Evolutionary conservation across 2,329 filamentous ascomycete species (phyloP).

Genomic region (Dothistroma pini): DNA sequence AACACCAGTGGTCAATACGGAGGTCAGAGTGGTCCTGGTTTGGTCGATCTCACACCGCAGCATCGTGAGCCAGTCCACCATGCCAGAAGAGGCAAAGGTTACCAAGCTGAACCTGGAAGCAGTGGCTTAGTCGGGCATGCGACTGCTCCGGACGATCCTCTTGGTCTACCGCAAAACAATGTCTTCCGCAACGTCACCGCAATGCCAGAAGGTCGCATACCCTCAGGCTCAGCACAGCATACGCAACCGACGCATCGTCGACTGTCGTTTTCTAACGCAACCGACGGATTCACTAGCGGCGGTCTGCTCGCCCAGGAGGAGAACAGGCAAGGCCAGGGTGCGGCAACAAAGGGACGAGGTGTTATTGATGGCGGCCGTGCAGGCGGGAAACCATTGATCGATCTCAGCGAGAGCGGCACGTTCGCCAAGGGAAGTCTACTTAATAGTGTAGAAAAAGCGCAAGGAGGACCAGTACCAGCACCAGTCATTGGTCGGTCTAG

Average conservation of each 20-base stretch:
- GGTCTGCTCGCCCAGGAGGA: conserved; percentile 39
- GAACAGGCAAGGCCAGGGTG: conserved; percentile 40
- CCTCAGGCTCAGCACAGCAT: conserved; percentile 5
- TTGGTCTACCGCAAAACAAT: conserved; percentile 14
- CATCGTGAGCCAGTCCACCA: conserved; percentile 21
- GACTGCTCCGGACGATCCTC: conserved; percentile 17
- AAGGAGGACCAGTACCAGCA: conserved; percentile 28
- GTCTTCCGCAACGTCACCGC: conserved; percentile 15
- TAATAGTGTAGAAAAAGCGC: conserved; percentile 38
- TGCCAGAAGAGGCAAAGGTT: conserved; percentile 16
- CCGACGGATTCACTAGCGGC: conserved; percentile 43
- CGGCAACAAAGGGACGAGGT: conserved; percentile 39
- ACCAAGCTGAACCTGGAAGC: conserved; percentile 9
- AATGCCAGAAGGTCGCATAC: conserved; percentile 13
- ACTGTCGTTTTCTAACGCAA: neutral
- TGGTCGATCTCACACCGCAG: conserved; percentile 18
- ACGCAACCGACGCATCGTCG: conserved; percentile 5
- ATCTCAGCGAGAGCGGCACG: conserved; percentile 40
- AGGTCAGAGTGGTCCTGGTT: conserved; percentile 8
- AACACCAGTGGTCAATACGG: conserved; percentile 19
- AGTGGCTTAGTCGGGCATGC: conserved; percentile 13
- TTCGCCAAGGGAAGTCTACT: conserved; percentile 50
- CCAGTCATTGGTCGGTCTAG: conserved; percentile 39
- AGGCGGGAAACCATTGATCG: conserved; percentile 42
- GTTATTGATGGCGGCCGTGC: conserved; percentile 46